Evolutionary conservation across 371 early-diverging fungal species (phyloP).

Genomic region (Chytridiales sp.): DNA sequence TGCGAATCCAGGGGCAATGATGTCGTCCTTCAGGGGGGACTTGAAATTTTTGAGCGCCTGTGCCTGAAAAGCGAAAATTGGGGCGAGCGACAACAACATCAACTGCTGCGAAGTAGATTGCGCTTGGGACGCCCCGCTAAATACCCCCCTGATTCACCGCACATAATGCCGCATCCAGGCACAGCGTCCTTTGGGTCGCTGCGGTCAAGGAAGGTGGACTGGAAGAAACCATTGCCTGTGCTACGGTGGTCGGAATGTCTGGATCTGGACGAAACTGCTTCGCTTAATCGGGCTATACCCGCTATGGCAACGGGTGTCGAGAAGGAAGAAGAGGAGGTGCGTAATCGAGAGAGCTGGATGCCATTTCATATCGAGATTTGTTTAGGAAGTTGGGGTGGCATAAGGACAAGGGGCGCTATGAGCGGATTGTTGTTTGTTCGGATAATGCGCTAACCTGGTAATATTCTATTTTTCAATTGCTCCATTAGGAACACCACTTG

Average conservation of each 20-base stretch:
- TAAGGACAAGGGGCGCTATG: too few relatives aligned
- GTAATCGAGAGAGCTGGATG: too few relatives aligned
- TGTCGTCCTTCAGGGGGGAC: too few relatives aligned
- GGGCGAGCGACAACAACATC: background rate
- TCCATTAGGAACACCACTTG: constrained; percentile 84
- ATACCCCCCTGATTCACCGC: too few relatives aligned
- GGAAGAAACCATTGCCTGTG: constrained; percentile 78
- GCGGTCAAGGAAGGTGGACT: constrained; percentile 87
- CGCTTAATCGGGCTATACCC: constrained; percentile 68
- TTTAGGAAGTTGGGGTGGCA: too few relatives aligned
- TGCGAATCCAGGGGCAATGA: too few relatives aligned
- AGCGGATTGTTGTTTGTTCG: too few relatives aligned
- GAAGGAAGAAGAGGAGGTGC: constrained; percentile 85
- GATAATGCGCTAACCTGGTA: too few relatives aligned
- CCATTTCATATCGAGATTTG: background rate
- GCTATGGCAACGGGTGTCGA: constrained; percentile 86
- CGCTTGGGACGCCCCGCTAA: constrained; percentile 60
- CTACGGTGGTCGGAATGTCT: constrained; percentile 76
- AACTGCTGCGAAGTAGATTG: constrained; percentile 4
- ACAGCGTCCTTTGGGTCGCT: too few relatives aligned
- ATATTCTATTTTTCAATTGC: constrained; percentile 20
- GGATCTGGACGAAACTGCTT: constrained; percentile 73
- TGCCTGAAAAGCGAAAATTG: constrained; percentile 3
- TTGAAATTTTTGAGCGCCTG: too few relatives aligned
- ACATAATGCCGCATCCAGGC: too few relatives aligned